phyloP scores from a whole-genome alignment of 169 alveolate genomes.

The Plasmodium chabaudi region DNA sequence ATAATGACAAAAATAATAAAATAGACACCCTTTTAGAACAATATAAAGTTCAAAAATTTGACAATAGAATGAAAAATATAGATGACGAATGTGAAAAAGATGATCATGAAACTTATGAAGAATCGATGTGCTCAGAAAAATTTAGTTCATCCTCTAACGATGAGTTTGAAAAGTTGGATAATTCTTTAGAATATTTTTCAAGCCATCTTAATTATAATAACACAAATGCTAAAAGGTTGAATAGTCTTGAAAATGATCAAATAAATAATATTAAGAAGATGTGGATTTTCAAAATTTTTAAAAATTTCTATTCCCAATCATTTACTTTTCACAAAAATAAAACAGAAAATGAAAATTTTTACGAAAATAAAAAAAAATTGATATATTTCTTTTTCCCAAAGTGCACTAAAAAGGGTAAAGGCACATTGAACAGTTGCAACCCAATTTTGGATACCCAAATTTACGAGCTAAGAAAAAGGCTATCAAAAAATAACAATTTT shows the following conservation, averaged over 20 bases:
- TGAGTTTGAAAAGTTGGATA: not conserved
- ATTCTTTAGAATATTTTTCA: slow-evolving; percentile 24
- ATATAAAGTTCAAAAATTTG: not conserved
- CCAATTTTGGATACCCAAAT: not conserved
- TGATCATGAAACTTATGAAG: not conserved
- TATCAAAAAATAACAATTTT: slow-evolving; percentile 22
- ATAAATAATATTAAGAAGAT: not conserved
- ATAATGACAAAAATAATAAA: slow-evolving; percentile 9
- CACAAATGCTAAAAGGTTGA: not conserved
- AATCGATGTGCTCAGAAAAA: slow-evolving; percentile 35
- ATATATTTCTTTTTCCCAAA: slow-evolving; percentile 36
- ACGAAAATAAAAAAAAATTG: slow-evolving; percentile 41
- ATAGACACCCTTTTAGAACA: not conserved
- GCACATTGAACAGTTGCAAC: not conserved
- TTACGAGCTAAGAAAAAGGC: slow-evolving; percentile 9
- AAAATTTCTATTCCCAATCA: slow-evolving; percentile 39
- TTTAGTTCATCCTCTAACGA: slow-evolving; percentile 57
- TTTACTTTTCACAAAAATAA: slow-evolving; percentile 27
- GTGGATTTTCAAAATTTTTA: slow-evolving; percentile 61
- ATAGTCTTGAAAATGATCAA: not conserved
- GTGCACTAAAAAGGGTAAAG: slow-evolving; percentile 9
- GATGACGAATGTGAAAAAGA: not conserved
- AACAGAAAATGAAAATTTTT: slow-evolving; percentile 51
- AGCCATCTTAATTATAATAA: not conserved
- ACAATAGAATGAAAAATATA: no score